Conservation (phyloP, 805 yeast genomes). For the Kodamaea restingae region DNA sequence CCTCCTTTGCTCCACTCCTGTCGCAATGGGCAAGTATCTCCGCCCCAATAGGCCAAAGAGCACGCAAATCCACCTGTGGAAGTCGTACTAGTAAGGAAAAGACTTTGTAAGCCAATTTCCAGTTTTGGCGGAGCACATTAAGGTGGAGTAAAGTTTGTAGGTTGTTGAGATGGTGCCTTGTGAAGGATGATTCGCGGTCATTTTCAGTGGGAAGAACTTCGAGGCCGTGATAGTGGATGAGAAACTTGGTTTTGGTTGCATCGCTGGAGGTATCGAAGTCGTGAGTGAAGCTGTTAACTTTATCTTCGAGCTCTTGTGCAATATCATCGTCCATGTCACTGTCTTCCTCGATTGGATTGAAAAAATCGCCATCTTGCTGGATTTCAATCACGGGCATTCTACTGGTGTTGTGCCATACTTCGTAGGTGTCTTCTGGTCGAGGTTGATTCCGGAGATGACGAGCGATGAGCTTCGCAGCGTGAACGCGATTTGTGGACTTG, state of each 20-base stretch:
- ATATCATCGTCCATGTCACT: conserved; percentile 3
- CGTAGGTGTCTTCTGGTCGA: conserved; percentile 32
- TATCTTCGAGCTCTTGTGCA: not conserved
- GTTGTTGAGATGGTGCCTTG: conserved; percentile 27
- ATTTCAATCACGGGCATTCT: conserved; percentile 3
- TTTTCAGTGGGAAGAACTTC: conserved; percentile 14
- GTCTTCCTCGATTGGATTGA: not conserved
- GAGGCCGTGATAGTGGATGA: conserved; percentile 19
- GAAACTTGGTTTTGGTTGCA: conserved; percentile 18
- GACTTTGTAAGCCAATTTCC: conserved; percentile 53
- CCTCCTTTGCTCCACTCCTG: conserved; percentile 13
- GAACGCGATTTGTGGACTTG: conserved; percentile 7
- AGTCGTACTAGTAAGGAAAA: conserved; percentile 48
- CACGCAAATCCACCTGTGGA: conserved; percentile 48
- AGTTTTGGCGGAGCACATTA: conserved; percentile 44
- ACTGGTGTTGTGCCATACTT: conserved; percentile 25
- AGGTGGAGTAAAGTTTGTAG: conserved; percentile 47
- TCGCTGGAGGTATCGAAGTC: conserved; percentile 19
- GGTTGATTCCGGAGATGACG: conserved; percentile 20
- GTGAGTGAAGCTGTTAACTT: conserved; percentile 3
- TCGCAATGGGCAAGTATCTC: conserved; percentile 40
- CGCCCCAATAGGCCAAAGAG: conserved; percentile 62
- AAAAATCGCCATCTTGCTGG: conserved; percentile 6
- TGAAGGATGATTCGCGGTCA: conserved; percentile 8
- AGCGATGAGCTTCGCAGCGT: conserved; percentile 20